Evolutionary conservation across 2,329 filamentous ascomycete genomes (phyloP), one percentile per base, ranked within the genome.

Genomic region (Phoma sp.): DNA sequence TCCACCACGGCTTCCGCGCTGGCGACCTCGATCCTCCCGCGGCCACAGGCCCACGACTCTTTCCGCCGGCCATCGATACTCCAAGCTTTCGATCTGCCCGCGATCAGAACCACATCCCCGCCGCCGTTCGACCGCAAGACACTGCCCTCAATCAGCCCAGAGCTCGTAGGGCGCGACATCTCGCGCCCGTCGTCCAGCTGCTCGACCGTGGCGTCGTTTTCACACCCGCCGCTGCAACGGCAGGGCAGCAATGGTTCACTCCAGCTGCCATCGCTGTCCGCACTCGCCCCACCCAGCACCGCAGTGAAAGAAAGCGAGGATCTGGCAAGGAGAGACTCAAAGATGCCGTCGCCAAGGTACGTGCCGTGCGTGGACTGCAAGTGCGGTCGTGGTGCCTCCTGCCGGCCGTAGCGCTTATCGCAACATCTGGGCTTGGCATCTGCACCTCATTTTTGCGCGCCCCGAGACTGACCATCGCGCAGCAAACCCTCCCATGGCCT

Each of bases 21-120:
- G 75, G 82, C 82, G 76, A 80, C 81, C 68, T 76, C 74, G 30
- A 74, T 84, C 69, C 77, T 85, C 54, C 85, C 83, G 69, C 78
- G 82, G 81, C 81, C 83, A 62, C 80, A 83, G 78, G 80, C 82
- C 79, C 79, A 83, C 72, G 83, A 81, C 53, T 69, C 73, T 67
- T 72, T 77, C 69, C 71, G 75, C 65, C 74, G 79, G 61, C 75
- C 78, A 32, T 81, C 82, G 60, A 76, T 80, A 60, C 78, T 82
- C 54, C 75, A 79, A 62, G 71, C 67, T 44, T 77, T 78, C 46
- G 75, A 81, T 61, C 74, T 81, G 66, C 73, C 78, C 29, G 69
- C 77, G 13, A 76, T 80, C 68, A 80, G 74, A 32, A 78, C 74
- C 70, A 71, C 78, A 35, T 75, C 78, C 50, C 74, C 79, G 49